A percentile compares a stretch with the other conserved stretches of the same genome.
Evolutionary conservation across 441 rosid species (phyloP).

Genomic region (Eruca vesicaria): DNA sequence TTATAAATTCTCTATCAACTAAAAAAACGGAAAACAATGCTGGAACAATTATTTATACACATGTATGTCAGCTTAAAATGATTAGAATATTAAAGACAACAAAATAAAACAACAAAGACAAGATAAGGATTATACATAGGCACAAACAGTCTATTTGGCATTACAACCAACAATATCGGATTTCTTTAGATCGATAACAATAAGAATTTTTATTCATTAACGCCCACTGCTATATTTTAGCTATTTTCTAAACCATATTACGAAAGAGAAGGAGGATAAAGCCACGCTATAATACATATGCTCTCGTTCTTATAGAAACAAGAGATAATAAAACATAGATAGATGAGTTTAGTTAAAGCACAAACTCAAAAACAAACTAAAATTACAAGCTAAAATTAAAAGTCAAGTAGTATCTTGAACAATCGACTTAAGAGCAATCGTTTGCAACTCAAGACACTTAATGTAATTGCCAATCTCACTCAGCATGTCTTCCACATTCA

Average conservation of each 20-base stretch:
- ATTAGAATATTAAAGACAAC: slow-evolving; percentile 1
- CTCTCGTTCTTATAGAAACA: background rate
- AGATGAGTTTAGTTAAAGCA: background rate
- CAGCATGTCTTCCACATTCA: slow-evolving; percentile 36
- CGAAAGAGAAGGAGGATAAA: background rate
- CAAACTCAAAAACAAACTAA: background rate
- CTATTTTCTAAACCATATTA: background rate
- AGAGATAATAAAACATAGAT: slow-evolving; percentile 1
- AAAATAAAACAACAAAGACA: background rate
- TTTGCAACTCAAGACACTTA: slow-evolving; percentile 41
- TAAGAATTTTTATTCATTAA: background rate
- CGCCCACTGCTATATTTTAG: background rate
- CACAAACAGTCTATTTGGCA: background rate
- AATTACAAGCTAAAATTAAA: background rate
- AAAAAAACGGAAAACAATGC: slow-evolving; percentile 1
- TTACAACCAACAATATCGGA: background rate
- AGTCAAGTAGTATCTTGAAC: slow-evolving; percentile 14
- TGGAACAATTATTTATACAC: background rate
- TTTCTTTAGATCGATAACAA: background rate
- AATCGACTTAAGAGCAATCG: slow-evolving; percentile 34
- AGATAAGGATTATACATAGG: background rate
- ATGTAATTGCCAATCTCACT: slow-evolving; percentile 39
- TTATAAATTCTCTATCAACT: background rate
- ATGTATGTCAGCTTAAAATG: slow-evolving; percentile 1
- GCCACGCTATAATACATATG: slow-evolving; percentile 12